Percentiles rank a stretch among this genome's conserved stretches.
Conservation (phyloP, 1,284 basidiomycete species). For the Porodaedalea pini region DNA sequence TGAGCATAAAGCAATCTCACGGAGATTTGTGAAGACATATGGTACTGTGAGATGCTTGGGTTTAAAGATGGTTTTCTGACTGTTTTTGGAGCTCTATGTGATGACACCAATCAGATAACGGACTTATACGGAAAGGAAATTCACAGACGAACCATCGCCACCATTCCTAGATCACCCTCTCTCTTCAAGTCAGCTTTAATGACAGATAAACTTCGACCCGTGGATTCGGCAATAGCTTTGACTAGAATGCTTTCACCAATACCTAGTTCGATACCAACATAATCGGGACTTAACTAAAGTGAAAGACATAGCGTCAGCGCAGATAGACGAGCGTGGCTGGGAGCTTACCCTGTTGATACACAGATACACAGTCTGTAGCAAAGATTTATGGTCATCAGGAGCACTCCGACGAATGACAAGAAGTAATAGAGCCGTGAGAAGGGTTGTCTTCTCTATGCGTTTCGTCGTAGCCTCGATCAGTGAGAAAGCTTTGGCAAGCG, state of each 20-base stretch:
- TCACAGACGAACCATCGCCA: slow-evolving; percentile 72
- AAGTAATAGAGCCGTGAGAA: slow-evolving; percentile 85
- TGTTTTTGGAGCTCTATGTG: slow-evolving; percentile 83
- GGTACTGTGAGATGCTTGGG: slow-evolving; percentile 88
- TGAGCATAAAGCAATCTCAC: slow-evolving; percentile 81
- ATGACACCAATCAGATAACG: background rate
- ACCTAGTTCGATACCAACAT: slow-evolving; percentile 92
- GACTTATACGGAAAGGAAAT: background rate
- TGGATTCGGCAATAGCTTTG: slow-evolving; percentile 95
- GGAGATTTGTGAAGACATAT: slow-evolving; percentile 82
- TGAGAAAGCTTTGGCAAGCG: slow-evolving; percentile 84
- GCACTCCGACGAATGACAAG: slow-evolving; percentile 86
- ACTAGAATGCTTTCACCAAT: slow-evolving; percentile 94
- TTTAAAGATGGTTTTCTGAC: slow-evolving; percentile 93
- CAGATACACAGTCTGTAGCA: slow-evolving; percentile 90
- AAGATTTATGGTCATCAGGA: slow-evolving; percentile 61
- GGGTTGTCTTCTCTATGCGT: slow-evolving; percentile 87
- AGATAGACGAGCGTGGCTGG: background rate
- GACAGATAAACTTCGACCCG: slow-evolving; percentile 77
- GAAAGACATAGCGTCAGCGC: background rate
- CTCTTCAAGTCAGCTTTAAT: slow-evolving; percentile 93
- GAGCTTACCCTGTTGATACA: slow-evolving; percentile 89
- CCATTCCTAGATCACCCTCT: slow-evolving; percentile 92
- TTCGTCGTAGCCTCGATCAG: slow-evolving; percentile 96
- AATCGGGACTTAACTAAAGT: slow-evolving; percentile 86